Base-by-base conservation (phyloP, 2,329 filamentous ascomycete genomes). In the Colletotrichum plurivorum region DNA sequence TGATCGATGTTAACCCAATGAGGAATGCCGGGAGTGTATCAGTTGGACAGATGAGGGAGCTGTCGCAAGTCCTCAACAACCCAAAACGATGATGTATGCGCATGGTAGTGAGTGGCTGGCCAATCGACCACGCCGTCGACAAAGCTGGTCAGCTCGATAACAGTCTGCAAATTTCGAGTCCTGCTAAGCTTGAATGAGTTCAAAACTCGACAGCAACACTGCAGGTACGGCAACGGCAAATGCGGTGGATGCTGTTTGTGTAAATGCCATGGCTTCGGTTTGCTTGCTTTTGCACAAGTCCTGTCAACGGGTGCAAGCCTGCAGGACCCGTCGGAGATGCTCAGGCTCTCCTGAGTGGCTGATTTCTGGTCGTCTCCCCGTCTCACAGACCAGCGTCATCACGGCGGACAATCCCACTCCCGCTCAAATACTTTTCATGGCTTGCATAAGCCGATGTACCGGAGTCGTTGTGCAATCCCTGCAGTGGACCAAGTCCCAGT, bases 271-370 rank as follows among this genome's bases (percentile, higher is more conserved):
- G 18, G 46, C 49, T 31, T 52, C 43, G 43, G 8, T 12, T 22
- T 63, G 52, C 52, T 67, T 67, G 41, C 64, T 57, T 63, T 55
- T 63, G 20, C 51, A 41, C 27, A 15, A 52, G 45, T 67, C 25
- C 31, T 16, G 31, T 49, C 25, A 63, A 46, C 52, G 51, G 45
- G 51, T 52, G 43, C 31, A 36, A 36, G 31, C 31, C 9, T 63
- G 64, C 43, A 63, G 18, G 18, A 36, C 31, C 45, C 27, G 16
- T 16, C 12, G 25, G 41, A 45, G 41, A 52, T 52, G 18, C 10
- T 18, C 45, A 57, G 56, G 18, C 22, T 12, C 27, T 36, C n/a
- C 18, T 45, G 12, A 54, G 25, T 54, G 55, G 48, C 9, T 61
- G 52, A 10, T 48, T 52, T 25, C 41, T 49, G 12, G 10, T 15